phyloP scores from a whole-genome alignment of 441 rosid genomes.

The Theobroma grandiflorum region DNA sequence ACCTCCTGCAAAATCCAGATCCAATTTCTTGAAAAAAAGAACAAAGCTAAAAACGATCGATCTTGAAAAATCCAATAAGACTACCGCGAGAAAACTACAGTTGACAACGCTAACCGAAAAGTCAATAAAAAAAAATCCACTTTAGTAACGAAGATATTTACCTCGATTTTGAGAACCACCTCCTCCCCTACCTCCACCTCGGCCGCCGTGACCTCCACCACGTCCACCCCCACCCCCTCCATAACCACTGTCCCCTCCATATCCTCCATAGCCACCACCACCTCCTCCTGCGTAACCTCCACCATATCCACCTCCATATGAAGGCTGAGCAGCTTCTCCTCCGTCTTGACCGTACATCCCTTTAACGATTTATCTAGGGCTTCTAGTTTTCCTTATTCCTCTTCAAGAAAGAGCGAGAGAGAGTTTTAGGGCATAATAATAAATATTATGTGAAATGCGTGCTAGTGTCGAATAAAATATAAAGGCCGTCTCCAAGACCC shows the following conservation, averaged over 20 bases:
- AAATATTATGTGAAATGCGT: background rate
- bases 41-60: conserved; percentile 27
- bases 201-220: conserved; percentile 59
- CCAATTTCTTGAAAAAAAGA: conserved; percentile 5
- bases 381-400: conserved; percentile 7
- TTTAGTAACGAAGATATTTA: conserved; percentile 24
- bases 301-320: conserved; percentile 45
- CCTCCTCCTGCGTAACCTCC: conserved; percentile 48
- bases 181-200: conserved; percentile 59
- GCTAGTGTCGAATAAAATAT: background rate
- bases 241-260: conserved; percentile 44
- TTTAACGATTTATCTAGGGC: conserved; percentile 61
- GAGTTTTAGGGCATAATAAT: background rate
- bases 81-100: background rate
- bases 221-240: conserved; percentile 54
- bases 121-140: conserved; percentile 10
- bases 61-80: conserved; percentile 11
- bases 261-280: conserved; percentile 43
- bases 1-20: conserved; percentile 39
- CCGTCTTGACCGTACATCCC: conserved; percentile 72
- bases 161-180: conserved; percentile 66
- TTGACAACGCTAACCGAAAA: conserved; percentile 13
- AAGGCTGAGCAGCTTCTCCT: conserved; percentile 56
- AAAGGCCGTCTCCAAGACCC: background rate
- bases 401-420: background rate